Conservation (phyloP, 176 grass and related monocot species). For the Avena insularis region DNA sequence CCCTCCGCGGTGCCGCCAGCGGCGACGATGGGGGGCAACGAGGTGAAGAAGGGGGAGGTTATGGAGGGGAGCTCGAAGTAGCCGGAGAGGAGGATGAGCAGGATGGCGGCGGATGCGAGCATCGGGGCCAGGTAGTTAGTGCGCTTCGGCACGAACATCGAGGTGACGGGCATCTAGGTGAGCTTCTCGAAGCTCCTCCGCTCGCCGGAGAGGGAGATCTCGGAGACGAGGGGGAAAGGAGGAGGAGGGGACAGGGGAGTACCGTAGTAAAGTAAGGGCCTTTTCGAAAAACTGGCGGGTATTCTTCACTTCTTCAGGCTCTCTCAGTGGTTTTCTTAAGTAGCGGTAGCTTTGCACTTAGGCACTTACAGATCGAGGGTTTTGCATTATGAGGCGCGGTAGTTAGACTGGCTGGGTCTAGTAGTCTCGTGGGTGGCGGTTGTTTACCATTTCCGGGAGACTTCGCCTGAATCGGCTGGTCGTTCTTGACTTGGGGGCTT, state of each 20-base stretch:
- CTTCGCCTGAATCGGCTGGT: not conserved
- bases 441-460: constrained; percentile 22
- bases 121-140: constrained; percentile 80
- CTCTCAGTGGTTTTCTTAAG: not conserved
- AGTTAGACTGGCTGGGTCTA: not conserved
- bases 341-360: not conserved
- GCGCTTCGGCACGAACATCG: constrained; percentile 64
- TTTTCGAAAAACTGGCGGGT: not conserved
- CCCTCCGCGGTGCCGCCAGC: not conserved
- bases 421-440: not conserved
- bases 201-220: constrained; percentile 46
- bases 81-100: constrained; percentile 67
- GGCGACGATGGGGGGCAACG: not conserved
- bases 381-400: not conserved
- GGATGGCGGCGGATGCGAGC: constrained; percentile 59
- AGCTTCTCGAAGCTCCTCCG: not conserved
- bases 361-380: rapidly evolving
- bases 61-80: constrained; percentile 66
- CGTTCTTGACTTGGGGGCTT: not conserved
- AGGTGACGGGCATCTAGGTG: not conserved
- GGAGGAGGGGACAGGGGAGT: not conserved
- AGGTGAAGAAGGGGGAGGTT: constrained; percentile 57
- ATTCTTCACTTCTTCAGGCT: not conserved
- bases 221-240: not conserved
- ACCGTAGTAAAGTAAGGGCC: not conserved